Evolutionary conservation across 495 filamentous ascomycete species (phyloP), one percentile per base, ranked within the genome.

Genomic region (Xylaria flabelliformis): DNA sequence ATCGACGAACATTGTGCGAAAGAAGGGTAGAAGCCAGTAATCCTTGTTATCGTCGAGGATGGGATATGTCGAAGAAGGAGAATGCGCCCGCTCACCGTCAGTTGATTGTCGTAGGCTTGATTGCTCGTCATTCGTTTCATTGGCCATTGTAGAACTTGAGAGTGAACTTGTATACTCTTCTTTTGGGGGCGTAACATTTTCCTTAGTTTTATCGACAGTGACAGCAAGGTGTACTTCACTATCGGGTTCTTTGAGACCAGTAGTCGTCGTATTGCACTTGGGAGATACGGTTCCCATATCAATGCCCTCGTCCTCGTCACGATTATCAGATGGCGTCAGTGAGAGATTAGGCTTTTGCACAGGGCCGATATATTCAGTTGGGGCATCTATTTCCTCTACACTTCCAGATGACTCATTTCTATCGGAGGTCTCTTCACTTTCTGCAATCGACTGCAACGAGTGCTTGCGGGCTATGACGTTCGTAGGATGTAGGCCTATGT

Each of bases 251-350:
- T 46, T n/a, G 32, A 13, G 36, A 19, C 26, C n/a, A 29, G 29
- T 32, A 12, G 29, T 12, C 7, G 21, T 39, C 13, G 26, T 9
- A 9, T 13, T 53, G n/a, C 13, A 44, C 56, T 71, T 73, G 44
- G 48, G 63, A 29, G 74, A 71, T 39, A 67, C 72, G 21, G 26
- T 55, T 24, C 55, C 70, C 77, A 79, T 79, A 59, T 73, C 36
- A 48, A 79, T 76, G 0, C 77, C 77, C 59, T 79, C 77, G 24
- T 79, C 77, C 13, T 75, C 71, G 19, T 69, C 64, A 65, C 62
- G 70, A 32, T 24, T 55, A n/a, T 21, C 42, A 13, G 21, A 24
- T 21, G 69, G 50, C 8, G 26, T 21, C 32, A 66, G 6, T 17
- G 62, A 48, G 32, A 56, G 29, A 36, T 51, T 59, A 13, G 55